These are phyloP conservation scores for Fusarium temperatum DNA, from an alignment of 2,329 filamentous ascomycete genomes.

Conservation along the genomic window DNA sequence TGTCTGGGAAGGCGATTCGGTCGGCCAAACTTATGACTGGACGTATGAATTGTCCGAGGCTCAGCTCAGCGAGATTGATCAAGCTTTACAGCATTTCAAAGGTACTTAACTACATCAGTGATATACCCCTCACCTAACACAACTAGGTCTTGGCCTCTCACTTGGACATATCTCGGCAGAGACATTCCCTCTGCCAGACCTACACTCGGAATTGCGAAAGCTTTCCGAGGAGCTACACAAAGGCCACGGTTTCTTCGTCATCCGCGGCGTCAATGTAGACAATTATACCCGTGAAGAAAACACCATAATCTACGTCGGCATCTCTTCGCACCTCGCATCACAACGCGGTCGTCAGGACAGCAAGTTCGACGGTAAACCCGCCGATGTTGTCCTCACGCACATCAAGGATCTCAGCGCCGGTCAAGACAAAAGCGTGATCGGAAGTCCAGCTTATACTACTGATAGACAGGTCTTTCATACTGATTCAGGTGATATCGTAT, in stretches of 20 bases:
- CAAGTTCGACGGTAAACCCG: slow-evolving; percentile 53
- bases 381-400: slow-evolving; percentile 56
- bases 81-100: slow-evolving; percentile 17
- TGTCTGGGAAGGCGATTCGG: slow-evolving; percentile 24
- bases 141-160: background rate
- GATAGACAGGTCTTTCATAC: slow-evolving; percentile 72
- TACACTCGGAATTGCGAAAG: slow-evolving; percentile 59
- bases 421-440: slow-evolving; percentile 53
- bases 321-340: slow-evolving; percentile 66
- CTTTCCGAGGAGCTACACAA: slow-evolving; percentile 64
- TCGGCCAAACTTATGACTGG: slow-evolving; percentile 19
- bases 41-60: slow-evolving; percentile 2
- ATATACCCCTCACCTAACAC: background rate
- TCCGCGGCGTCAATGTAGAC: slow-evolving; percentile 65
- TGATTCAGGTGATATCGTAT: slow-evolving; percentile 66
- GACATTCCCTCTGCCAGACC: slow-evolving; percentile 64
- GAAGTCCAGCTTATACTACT: slow-evolving; percentile 63
- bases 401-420: slow-evolving; percentile 67
- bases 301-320: slow-evolving; percentile 66
- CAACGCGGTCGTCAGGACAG: slow-evolving; percentile 63
- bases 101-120: background rate
- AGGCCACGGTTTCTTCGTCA: slow-evolving; percentile 68
- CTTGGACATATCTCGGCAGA: slow-evolving; percentile 51
- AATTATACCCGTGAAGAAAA: slow-evolving; percentile 65
- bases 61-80: slow-evolving; percentile 9